phyloP scores from a whole-genome alignment of 805 yeast species.

The Kluyveromyces wickerhamii region DNA sequence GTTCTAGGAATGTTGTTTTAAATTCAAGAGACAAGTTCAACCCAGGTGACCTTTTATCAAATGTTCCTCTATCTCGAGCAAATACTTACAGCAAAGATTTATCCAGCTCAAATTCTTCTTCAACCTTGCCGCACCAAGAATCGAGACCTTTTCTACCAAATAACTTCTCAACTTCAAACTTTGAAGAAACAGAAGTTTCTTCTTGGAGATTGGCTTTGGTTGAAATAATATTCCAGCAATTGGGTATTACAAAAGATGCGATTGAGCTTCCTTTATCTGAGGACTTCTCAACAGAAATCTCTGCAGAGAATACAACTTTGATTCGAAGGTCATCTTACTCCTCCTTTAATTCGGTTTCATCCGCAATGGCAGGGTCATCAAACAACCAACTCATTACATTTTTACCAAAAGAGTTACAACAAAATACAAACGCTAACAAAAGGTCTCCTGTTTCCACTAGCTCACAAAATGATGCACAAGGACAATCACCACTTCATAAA shows the following conservation, averaged over 20 bases:
- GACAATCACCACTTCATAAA: too few relatives aligned
- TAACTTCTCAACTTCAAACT: conserved; percentile 40
- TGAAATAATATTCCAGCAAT: conserved; percentile 58
- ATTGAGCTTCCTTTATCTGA: conserved; percentile 15
- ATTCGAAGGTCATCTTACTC: conserved; percentile 6
- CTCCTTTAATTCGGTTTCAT: conserved; percentile 7
- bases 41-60: conserved; percentile 81
- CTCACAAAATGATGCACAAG: too few relatives aligned
- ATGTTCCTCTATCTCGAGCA: conserved; percentile 49
- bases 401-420: not conserved
- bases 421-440: not conserved
- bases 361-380: not conserved
- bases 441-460: too few relatives aligned
- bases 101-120: conserved; percentile 2
- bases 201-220: conserved; percentile 55
- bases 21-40: conserved; percentile 51
- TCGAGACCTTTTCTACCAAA: conserved; percentile 14
- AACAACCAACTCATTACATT: conserved; percentile 1
- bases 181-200: conserved; percentile 66
- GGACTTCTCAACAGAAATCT: not conserved
- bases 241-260: conserved; percentile 51
- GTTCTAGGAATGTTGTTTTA: conserved; percentile 43
- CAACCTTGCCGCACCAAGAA: conserved; percentile 1
- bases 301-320: not conserved
- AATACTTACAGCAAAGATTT: not conserved